phyloP scores from a whole-genome alignment of 805 yeast species.

The Dipodascus albidus region DNA sequence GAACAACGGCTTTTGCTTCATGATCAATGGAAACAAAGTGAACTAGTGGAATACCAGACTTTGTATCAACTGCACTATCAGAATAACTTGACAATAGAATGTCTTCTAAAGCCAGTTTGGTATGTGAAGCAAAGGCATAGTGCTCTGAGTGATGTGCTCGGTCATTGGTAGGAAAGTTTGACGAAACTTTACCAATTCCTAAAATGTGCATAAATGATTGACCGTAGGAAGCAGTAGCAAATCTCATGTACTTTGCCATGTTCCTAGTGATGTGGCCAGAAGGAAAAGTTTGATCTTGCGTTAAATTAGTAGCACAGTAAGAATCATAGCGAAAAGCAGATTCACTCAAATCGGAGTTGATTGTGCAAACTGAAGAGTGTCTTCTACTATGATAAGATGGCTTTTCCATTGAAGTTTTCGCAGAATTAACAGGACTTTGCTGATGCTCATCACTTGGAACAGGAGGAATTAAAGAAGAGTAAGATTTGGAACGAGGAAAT shows the following conservation, averaged over 20 bases:
- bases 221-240: conserved; percentile 26
- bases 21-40: conserved; percentile 25
- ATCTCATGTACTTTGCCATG: conserved; percentile 23
- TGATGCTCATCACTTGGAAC: not conserved
- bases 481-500: not conserved
- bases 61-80: conserved; percentile 15
- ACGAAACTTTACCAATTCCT: conserved; percentile 19
- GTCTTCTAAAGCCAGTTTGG: conserved; percentile 20
- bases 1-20: conserved; percentile 21
- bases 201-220: conserved; percentile 23
- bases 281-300: conserved; percentile 17
- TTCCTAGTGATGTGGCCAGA: conserved; percentile 19
- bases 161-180: conserved; percentile 14
- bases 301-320: not conserved
- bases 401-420: not conserved
- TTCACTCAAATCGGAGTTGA: not conserved
- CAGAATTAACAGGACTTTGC: not conserved
- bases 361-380: not conserved
- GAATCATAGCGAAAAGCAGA: not conserved
- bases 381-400: not conserved
- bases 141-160: conserved; percentile 22
- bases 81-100: conserved; percentile 23
- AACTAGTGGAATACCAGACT: conserved; percentile 22
- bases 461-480: not conserved
- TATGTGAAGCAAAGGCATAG: conserved; percentile 23